Percentiles rank a stretch among this genome's conserved stretches.
Evolutionary conservation across 164 flowering plant genomes (phyloP).

Genomic region (Saururus chinensis): DNA sequence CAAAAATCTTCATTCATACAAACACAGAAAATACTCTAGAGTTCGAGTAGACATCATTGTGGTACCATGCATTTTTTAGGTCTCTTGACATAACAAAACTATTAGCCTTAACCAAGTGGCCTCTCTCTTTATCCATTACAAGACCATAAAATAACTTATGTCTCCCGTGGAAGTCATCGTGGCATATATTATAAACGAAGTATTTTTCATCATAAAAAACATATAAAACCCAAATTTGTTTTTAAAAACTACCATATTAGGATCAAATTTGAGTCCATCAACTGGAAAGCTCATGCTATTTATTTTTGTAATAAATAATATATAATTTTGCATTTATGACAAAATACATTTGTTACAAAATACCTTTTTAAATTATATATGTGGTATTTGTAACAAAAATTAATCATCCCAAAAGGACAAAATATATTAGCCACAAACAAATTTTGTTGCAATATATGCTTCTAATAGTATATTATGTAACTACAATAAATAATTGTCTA

Average conservation of each 20-base stretch:
- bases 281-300: conserved; percentile 83
- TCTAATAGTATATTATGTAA: too few relatives aligned
- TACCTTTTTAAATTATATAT: too few relatives aligned
- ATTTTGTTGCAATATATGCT: too few relatives aligned
- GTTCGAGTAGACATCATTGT: conserved; percentile 71
- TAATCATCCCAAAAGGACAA: too few relatives aligned
- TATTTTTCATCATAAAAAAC: background rate
- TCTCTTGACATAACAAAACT: conserved; percentile 89
- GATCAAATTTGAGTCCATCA: conserved; percentile 85
- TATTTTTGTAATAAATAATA: too few relatives aligned
- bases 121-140: conserved; percentile 86
- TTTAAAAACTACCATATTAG: conserved; percentile 46
- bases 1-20: background rate
- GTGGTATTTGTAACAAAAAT: too few relatives aligned
- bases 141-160: conserved; percentile 94
- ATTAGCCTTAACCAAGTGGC: conserved; percentile 91
- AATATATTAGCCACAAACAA: too few relatives aligned
- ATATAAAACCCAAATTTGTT: conserved; percentile 1
- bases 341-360: background rate
- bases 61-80: conserved; percentile 99
- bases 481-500: too few relatives aligned
- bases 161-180: too few relatives aligned
- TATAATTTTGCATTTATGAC: conserved; percentile 38
- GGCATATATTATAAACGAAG: too few relatives aligned
- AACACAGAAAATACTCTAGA: conserved; percentile 45